Base-by-base conservation (phyloP, 768 basidiomycete species). In the Pleurotus djamor region DNA sequence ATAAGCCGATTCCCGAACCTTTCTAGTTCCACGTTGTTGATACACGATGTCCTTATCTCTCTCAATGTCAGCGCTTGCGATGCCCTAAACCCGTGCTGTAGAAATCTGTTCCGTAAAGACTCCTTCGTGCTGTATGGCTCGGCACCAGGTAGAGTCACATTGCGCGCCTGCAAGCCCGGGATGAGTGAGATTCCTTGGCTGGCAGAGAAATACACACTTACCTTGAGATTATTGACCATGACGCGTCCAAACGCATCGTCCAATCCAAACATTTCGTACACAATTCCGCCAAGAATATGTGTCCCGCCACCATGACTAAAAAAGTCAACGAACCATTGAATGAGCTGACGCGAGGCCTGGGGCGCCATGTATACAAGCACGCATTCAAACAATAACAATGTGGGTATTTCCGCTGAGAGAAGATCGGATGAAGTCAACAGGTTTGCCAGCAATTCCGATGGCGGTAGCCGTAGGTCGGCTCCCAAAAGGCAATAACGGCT, bases 241-340 rank as follows among this genome's bases (percentile, higher is more conserved):
- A 98, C 91, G 34, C 81, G 80, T n/a, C 96, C 97, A 73, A 98
- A 98, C 0, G 85, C 66, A 68, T 98, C 96, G 16, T 85, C 79
- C 4, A 98, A 76, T 1, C 88, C 89, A 68, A 93, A 96, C 91
- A 98, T 98, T 69, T 98, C 96, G 67, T 98, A 98, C 14, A 94
- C 80, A 7, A 94, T 72, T 2, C 80, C 83, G 32, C 85, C 87
- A 1, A 85, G 74, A 1, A 76, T 67, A 10, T 32, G 54, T 5
- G 69, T 69, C 9, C 58, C 61, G 9, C 50, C 54, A n/a, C 35
- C 57, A 41, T 32, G 9, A 32, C 16, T 58, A 66, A 84, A 86
- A 59, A 79, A 79, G 58, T 82, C 75, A 2, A 82, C 77, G 67
- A 96, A 94, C 91, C 92, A 96, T 38, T 75, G 70, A 1, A 97